Percentiles rank a stretch among this genome's conserved stretches.
Conservation (phyloP, 1,284 basidiomycete genomes). For the Gymnopus androsaceus region DNA sequence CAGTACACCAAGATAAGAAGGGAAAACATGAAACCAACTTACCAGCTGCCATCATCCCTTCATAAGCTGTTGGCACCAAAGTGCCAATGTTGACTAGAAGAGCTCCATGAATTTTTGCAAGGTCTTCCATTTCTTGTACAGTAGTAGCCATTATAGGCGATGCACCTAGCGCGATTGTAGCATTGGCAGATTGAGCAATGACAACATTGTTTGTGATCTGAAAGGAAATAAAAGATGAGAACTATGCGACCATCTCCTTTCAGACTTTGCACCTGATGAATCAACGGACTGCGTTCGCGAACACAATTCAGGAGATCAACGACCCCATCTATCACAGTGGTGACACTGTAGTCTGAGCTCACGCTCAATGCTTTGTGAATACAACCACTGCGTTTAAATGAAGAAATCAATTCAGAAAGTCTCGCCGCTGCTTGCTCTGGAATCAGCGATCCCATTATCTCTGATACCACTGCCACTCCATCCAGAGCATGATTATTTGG, state of each 20-base stretch:
- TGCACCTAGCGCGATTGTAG: constrained; percentile 85
- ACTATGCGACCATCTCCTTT: not conserved
- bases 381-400: constrained; percentile 37
- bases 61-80: constrained; percentile 56
- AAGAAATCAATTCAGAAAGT: constrained; percentile 45
- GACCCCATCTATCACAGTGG: constrained; percentile 31
- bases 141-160: constrained; percentile 95
- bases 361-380: constrained; percentile 11
- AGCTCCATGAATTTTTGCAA: constrained; percentile 68
- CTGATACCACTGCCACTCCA: constrained; percentile 90
- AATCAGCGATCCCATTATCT: constrained; percentile 74
- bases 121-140: constrained; percentile 80
- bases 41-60: constrained; percentile 86
- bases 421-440: constrained; percentile 60
- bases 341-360: constrained; percentile 17
- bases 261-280: constrained; percentile 69
- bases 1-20: not conserved
- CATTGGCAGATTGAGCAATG: constrained; percentile 89
- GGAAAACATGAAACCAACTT: constrained; percentile 18
- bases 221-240: constrained; percentile 14
- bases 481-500: constrained; percentile 59
- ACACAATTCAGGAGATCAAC: constrained; percentile 51
- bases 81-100: constrained; percentile 94
- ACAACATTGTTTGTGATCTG: constrained; percentile 93
- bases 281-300: constrained; percentile 60